These are phyloP conservation scores for Fraxinus angustifolia DNA, from an alignment of 305 asterid species.

Conservation along the genomic window DNA sequence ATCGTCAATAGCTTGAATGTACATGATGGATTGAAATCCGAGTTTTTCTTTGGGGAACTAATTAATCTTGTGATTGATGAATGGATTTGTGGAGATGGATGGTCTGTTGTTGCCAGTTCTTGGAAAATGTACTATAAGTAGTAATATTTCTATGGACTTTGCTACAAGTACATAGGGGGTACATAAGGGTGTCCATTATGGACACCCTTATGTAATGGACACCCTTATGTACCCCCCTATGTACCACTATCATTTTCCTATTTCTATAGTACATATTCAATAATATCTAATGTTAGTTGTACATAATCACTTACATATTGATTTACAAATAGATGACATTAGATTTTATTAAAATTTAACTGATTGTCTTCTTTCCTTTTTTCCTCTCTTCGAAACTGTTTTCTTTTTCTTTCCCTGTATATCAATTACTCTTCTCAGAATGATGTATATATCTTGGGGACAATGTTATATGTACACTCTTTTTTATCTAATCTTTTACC, in stretches of 20 bases:
- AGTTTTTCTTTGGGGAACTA: neutral
- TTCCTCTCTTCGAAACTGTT: neutral
- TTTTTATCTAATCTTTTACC: too few relatives aligned
- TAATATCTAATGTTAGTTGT: neutral
- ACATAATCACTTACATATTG: too few relatives aligned
- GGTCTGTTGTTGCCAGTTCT: neutral
- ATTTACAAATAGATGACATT: too few relatives aligned
- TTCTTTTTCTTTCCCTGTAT: neutral
- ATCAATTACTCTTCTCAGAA: too few relatives aligned
- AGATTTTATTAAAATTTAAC: too few relatives aligned
- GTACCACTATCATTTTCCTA: too few relatives aligned
- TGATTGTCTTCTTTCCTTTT: too few relatives aligned
- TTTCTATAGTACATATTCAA: neutral
- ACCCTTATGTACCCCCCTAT: too few relatives aligned
- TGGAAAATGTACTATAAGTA: neutral
- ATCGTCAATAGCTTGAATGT: neutral
- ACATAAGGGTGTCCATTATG: too few relatives aligned
- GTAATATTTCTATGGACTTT: neutral
- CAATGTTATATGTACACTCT: too few relatives aligned
- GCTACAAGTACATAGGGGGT: too few relatives aligned
- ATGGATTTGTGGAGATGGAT: neutral
- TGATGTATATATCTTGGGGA: neutral
- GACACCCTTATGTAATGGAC: too few relatives aligned
- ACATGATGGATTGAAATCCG: neutral
- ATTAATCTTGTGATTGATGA: neutral